Evolutionary conservation across 805 yeast species (phyloP), one percentile per base, ranked within the genome.

Genomic region (Zygosaccharomyces kombuchaensis): DNA sequence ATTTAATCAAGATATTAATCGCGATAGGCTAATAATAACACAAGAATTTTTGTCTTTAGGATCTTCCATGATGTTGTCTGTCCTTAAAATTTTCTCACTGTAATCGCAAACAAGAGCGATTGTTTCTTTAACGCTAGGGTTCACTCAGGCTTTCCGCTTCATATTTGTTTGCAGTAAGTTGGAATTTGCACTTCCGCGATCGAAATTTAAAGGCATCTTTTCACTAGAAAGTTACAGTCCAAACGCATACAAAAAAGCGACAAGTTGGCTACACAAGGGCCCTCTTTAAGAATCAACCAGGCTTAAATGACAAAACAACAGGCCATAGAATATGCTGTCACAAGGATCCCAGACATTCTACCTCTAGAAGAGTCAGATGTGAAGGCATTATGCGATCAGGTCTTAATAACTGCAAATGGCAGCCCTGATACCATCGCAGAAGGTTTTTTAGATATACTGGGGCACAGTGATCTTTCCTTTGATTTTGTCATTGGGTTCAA

Each of bases 311-410:
- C 67, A 2, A 60, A 47, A 34, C 34, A 45, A 1, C 52, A 58
- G 14, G 70, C 68, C 22, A 51, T 62, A 10, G 52, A 53, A 8
- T 62, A 55, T 47, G 67, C 67, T 6, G 23, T 53, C 1, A 44
- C 45, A 22, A 43, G 54, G 27, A 53, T 63, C 26, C 69, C 70
- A 2, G 48, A 57, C 14, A 64, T 66, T 25, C 42, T 64, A 21
- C 68, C 69, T 1, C 42, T 63, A 21, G 64, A 61, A 38, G 58
- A 58, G 34, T 54, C 55, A 12, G 64, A 59, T 29, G 55, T 63
- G 3, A 48, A 42, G 26, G 54, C 53, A 25, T 42, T 65, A 21
- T 59, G 66, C 37, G 56, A 60, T 9, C 63, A 65, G 39, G 47
- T 63, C 22, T 29, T 65, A n/a, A 37, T 40, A n/a, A 43, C 52